phyloP scores from a whole-genome alignment of 2,329 filamentous ascomycete genomes.

The Microdochium paspali region DNA sequence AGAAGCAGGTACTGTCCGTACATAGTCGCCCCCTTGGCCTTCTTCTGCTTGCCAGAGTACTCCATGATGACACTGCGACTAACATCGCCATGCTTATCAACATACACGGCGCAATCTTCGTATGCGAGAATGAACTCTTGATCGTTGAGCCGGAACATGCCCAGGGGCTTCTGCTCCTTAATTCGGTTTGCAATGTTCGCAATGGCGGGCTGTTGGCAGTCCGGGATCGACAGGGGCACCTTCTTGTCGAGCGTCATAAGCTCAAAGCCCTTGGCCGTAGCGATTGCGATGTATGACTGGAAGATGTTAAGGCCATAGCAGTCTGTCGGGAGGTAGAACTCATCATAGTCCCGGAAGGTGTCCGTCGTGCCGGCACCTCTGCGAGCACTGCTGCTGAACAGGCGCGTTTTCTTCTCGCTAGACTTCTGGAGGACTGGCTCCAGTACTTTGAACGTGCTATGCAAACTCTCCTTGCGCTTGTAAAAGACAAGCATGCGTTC shows the following conservation, averaged over 20 bases:
- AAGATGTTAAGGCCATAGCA: constrained; percentile 95
- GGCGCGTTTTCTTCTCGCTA: constrained; percentile 67
- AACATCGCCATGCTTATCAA: constrained; percentile 96
- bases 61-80: constrained; percentile 94
- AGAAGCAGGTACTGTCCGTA: constrained; percentile 86
- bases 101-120: constrained; percentile 92
- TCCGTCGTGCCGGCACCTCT: constrained; percentile 67
- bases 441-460: constrained; percentile 92
- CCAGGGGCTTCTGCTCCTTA: constrained; percentile 72
- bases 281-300: constrained; percentile 85
- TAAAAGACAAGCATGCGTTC: constrained; percentile 91
- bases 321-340: constrained; percentile 95
- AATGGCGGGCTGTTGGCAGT: constrained; percentile 69
- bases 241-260: constrained; percentile 97
- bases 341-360: constrained; percentile 96
- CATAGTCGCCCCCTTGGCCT: constrained; percentile 75
- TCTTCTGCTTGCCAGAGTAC: constrained; percentile 81
- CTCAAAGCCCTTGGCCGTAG: constrained; percentile 87
- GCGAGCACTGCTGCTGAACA: constrained; percentile 46
- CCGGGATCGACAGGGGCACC: constrained; percentile 86
- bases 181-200: constrained; percentile 80
- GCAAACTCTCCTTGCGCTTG: constrained; percentile 87
- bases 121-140: constrained; percentile 91
- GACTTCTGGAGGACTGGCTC: constrained; percentile 94
- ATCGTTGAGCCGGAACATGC: constrained; percentile 93